Evolutionary conservation across 2,329 filamentous ascomycete genomes (phyloP), one percentile per base, ranked within the genome.

Genomic region (Aspergillus spinulosporus): DNA sequence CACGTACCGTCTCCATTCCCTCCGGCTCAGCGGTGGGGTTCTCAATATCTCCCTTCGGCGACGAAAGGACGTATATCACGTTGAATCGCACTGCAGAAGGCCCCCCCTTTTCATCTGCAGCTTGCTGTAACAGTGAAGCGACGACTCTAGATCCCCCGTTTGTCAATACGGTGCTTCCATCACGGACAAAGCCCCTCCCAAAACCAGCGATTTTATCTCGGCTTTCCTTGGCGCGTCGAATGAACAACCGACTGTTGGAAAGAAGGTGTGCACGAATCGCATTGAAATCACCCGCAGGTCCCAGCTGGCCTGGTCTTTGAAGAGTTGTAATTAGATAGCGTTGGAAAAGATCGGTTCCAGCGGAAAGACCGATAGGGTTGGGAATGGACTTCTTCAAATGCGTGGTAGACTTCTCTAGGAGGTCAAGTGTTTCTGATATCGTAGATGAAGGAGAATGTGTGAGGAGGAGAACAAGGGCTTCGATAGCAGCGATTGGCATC

Each of bases 341-440:
- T 72, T 94, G 89, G 80, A 99, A 97, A 57, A 97, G 85, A 73
- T 97, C 92, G 58, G 92, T 96, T 67, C 94, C 94, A 54, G 95
- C 94, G 48, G 90, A 92, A 12, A 97, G 85, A 3, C 92, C 93
- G 55, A 97, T 90, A 11, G 92, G 90, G 76, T 99, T 97, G 6
- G 88, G 82, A 52, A 96, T 88, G 15, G 87, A 85, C 56, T 82
- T 81, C 73, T 92, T 93, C 62, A 99, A 84, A 66, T 86, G 84
- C 52, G 84, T 81, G 49, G 90, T 93, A 70, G 94, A 88, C 46
- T 82, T 84, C 68, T 88, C 86, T 61, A 97, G 84, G 45, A 92
- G 85, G 65, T 93, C 88, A 71, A 97, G 88, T 36, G 93, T 97
- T 79, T 99, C 94, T 76, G 89, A 93, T 66, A 96, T 90, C 56